Conservation (phyloP, 1,284 basidiomycete species). For the Tranzscheliella williamsii region DNA sequence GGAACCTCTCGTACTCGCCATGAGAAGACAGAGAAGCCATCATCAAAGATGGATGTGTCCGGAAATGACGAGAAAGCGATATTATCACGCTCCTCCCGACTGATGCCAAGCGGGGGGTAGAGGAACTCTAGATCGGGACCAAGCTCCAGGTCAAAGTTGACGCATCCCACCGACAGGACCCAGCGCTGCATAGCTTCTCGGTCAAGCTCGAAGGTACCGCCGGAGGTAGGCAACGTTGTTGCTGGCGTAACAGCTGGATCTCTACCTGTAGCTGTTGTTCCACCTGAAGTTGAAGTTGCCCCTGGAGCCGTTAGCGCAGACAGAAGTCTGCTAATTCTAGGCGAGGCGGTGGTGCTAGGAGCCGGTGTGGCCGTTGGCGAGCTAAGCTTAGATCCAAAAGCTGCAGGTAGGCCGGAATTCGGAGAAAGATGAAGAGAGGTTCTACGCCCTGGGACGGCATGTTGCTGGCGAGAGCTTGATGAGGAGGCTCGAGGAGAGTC, state of each 20-base stretch:
- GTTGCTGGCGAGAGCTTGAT: conserved; percentile 11
- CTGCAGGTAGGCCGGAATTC: no score
- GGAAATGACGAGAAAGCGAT: conserved; percentile 94
- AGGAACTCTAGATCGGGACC: conserved; percentile 79
- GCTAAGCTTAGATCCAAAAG: no score
- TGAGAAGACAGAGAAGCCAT: conserved; percentile 52
- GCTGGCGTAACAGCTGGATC: no score
- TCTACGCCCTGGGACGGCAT: conserved; percentile 16
- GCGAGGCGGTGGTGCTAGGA: no score
- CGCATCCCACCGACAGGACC: conserved; percentile 56
- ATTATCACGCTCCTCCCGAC: conserved; percentile 74
- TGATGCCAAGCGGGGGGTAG: conserved; percentile 71
- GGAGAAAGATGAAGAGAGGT: conserved; percentile 9
- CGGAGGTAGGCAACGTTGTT: no score
- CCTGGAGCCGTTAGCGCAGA: no score
- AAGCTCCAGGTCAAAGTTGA: conserved; percentile 62
- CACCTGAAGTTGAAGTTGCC: no score
- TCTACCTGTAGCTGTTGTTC: no score
- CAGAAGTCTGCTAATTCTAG: no score
- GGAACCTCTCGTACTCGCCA: conserved; percentile 59
- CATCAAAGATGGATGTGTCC: conserved; percentile 68
- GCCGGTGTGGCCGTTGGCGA: no score
- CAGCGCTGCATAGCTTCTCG: conserved; percentile 57
- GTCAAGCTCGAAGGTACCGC: conserved; percentile 14
- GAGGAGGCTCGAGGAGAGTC: conserved; percentile 27